Evolutionary conservation across 2,329 filamentous ascomycete genomes (phyloP).

Genomic region (Aspergillus proliferans): DNA sequence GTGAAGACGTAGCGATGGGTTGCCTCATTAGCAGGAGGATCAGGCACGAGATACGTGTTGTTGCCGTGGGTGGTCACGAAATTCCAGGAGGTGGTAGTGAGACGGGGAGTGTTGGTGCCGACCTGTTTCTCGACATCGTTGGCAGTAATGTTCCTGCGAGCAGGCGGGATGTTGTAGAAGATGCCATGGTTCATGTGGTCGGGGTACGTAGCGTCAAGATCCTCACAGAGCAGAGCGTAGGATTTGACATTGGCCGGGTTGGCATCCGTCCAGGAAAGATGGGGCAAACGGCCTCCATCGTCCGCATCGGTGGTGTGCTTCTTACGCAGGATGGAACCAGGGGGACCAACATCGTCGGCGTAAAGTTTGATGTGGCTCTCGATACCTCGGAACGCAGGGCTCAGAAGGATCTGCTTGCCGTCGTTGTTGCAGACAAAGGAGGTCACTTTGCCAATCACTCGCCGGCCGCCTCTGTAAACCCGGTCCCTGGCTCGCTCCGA

Average conservation of each 20-base stretch:
- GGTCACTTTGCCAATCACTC: no score
- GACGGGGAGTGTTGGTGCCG: conserved; percentile 4
- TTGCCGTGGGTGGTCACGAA: conserved; percentile 22
- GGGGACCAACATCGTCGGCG: conserved; percentile 15
- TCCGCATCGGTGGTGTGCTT: conserved; percentile 18
- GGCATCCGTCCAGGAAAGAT: conserved; percentile 19
- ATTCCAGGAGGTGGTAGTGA: conserved; percentile 22
- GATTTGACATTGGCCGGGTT: conserved; percentile 12
- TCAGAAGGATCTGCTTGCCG: conserved; percentile 15
- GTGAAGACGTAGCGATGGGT: conserved; percentile 28
- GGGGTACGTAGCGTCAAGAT: conserved; percentile 24
- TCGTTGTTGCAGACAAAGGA: conserved; percentile 23
- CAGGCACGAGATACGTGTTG: conserved; percentile 19
- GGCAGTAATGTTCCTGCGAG: conserved; percentile 8
- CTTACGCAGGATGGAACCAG: conserved; percentile 16
- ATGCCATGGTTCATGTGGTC: conserved; percentile 21
- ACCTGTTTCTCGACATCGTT: conserved; percentile 12
- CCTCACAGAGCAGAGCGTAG: conserved; percentile 26
- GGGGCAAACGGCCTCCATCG: conserved; percentile 18
- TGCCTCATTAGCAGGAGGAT: conserved; percentile 25
- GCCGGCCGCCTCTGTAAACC: no score
- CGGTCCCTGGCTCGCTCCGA: no score
- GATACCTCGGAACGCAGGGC: conserved; percentile 16
- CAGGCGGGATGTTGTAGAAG: conserved; percentile 25
- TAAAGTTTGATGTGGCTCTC: conserved; percentile 20